Conservation (phyloP, 371 early-diverging fungal genomes). For the Mortierella sp. region DNA sequence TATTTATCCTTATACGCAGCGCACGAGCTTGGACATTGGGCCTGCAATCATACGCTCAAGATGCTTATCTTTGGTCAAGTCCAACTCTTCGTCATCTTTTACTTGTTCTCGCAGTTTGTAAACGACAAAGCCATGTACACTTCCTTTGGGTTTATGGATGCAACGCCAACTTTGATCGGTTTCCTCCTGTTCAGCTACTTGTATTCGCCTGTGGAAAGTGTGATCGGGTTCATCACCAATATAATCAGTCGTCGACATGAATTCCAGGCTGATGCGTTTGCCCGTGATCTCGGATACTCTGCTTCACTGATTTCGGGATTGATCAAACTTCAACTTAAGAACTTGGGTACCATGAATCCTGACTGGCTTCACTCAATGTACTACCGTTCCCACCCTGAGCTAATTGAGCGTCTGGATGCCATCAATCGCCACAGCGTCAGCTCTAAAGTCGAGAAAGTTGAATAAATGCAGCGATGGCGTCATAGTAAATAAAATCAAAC, state of each 20-base stretch:
- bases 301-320: constrained; percentile 82
- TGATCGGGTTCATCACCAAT: constrained; percentile 84
- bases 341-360: constrained; percentile 89
- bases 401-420: constrained; percentile 90
- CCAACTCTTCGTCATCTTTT: constrained; percentile 87
- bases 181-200: constrained; percentile 89
- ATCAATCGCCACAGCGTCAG: constrained; percentile 56
- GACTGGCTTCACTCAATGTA: constrained; percentile 94
- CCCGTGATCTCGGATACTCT: constrained; percentile 90
- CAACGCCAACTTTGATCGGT: constrained; percentile 86
- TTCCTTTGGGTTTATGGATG: constrained; percentile 84
- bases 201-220: constrained; percentile 82
- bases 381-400: constrained; percentile 95
- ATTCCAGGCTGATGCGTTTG: constrained; percentile 97
- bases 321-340: constrained; percentile 93
- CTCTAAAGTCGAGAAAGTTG: constrained; percentile 56
- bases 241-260: constrained; percentile 90
- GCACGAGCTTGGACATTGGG: constrained; percentile 99
- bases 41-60: constrained; percentile 87
- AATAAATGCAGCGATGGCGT: constrained; percentile 21
- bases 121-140: constrained; percentile 78
- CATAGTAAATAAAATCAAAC: not conserved
- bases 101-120: constrained; percentile 85
- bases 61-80: constrained; percentile 80
- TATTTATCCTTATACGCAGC: constrained; percentile 44